Evolutionary conservation across 2,329 filamentous ascomycete species (phyloP).

Genomic region (Thelonectria blattea): DNA sequence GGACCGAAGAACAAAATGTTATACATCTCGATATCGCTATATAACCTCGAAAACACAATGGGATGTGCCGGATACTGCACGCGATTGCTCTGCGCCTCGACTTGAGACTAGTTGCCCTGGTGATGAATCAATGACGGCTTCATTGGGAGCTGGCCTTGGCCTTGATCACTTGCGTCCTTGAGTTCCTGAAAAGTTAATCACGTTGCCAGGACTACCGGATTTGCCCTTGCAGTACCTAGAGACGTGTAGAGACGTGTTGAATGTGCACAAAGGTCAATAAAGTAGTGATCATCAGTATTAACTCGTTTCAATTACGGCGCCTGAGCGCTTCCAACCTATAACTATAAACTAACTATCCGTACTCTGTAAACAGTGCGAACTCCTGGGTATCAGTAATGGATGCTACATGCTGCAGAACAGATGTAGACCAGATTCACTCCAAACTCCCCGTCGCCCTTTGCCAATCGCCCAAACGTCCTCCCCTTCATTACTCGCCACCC

Average conservation of each 20-base stretch:
- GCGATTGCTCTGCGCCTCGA: constrained; percentile 28
- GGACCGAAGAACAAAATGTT: constrained; percentile 28
- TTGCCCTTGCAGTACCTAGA: too few relatives aligned
- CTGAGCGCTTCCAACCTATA: neutral
- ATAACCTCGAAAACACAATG: constrained; percentile 37
- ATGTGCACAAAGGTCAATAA: too few relatives aligned
- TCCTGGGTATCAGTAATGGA: neutral
- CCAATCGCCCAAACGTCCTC: too few relatives aligned
- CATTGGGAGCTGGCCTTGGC: too few relatives aligned
- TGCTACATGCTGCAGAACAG: neutral
- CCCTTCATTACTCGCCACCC: too few relatives aligned
- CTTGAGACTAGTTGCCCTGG: neutral
- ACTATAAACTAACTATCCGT: neutral
- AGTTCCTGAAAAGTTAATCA: too few relatives aligned
- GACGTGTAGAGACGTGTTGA: too few relatives aligned
- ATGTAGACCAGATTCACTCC: neutral
- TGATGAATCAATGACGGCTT: too few relatives aligned
- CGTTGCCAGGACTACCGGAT: too few relatives aligned
- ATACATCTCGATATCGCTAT: constrained; percentile 30
- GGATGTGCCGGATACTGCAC: constrained; percentile 27
- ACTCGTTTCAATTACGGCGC: too few relatives aligned
- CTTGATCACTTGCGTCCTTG: too few relatives aligned
- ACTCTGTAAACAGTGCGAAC: neutral
- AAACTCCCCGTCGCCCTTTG: neutral
- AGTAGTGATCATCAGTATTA: too few relatives aligned